Conservation (phyloP, 352 stramenopile genomes). For the Aphanomyces euteiches region DNA sequence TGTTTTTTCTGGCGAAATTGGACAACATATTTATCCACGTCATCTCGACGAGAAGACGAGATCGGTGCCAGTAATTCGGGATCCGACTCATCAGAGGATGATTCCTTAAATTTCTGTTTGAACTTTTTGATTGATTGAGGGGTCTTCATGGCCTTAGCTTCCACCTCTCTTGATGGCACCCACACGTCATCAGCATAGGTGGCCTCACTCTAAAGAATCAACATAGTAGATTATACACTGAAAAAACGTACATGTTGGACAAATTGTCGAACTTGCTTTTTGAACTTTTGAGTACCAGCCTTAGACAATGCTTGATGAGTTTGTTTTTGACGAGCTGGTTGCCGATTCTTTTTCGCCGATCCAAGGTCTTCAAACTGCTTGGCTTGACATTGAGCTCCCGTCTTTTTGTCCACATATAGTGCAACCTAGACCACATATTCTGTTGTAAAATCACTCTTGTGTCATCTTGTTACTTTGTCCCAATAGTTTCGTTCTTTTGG, state of each 20-base stretch:
- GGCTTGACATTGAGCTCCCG: slow-evolving; percentile 1
- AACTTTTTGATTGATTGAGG: slow-evolving; percentile 21
- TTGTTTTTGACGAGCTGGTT: not conserved
- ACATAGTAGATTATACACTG: not conserved
- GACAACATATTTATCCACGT: not conserved
- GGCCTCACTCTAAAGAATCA: not conserved
- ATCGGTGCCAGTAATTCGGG: not conserved
- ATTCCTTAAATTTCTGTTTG: slow-evolving; percentile 5
- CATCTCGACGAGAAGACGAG: not conserved
- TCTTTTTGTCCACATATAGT: not conserved
- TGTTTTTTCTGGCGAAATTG: slow-evolving; percentile 3
- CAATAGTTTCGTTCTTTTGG: not conserved
- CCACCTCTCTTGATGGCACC: not conserved
- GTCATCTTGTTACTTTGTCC: not conserved
- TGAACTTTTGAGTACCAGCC: slow-evolving; percentile 10
- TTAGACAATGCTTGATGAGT: not conserved
- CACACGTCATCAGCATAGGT: slow-evolving; percentile 9
- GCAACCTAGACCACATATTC: not conserved
- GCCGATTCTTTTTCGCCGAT: not conserved
- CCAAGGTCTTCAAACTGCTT: slow-evolving; percentile 22
- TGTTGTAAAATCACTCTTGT: too few relatives aligned
- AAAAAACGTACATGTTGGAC: slow-evolving; percentile 7
- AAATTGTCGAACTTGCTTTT: slow-evolving; percentile 26
- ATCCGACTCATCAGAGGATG: not conserved
- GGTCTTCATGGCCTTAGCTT: not conserved